phyloP scores from a whole-genome alignment of 352 stramenopile genomes.

The Globisporangium paroecandrum region DNA sequence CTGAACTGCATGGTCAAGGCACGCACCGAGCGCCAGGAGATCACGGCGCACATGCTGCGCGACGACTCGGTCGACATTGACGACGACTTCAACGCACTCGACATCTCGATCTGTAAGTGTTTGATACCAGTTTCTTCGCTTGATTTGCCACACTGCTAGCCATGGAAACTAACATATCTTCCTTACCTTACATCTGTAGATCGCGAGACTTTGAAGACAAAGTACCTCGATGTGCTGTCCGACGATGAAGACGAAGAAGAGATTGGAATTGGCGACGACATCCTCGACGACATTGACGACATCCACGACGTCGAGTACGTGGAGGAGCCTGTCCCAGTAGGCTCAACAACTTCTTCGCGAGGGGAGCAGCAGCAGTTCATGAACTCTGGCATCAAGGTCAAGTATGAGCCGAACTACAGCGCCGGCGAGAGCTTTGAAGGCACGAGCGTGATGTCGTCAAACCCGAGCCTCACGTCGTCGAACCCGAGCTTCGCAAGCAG shows the following conservation, averaged over 20 bases:
- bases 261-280: background rate
- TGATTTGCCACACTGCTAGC: no score
- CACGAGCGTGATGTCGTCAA: constrained; percentile 19
- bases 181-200: background rate
- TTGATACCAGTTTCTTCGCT: background rate
- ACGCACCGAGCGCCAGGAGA: constrained; percentile 18
- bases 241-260: constrained; percentile 20
- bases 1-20: constrained; percentile 31
- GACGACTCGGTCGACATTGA: constrained; percentile 12
- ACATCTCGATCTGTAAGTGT: constrained; percentile 18
- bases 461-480: constrained; percentile 10
- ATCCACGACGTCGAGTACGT: constrained; percentile 20
- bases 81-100: constrained; percentile 14
- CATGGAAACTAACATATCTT: background rate
- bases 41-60: constrained; percentile 14
- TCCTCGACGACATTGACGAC: constrained; percentile 3
- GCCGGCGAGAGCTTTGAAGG: constrained; percentile 16
- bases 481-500: constrained; percentile 16
- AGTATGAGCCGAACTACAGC: constrained; percentile 13
- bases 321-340: constrained; percentile 1
- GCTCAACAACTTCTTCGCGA: background rate
- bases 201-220: constrained; percentile 19
- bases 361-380: constrained; percentile 1
- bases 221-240: constrained; percentile 25
- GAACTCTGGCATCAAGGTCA: constrained; percentile 9